Conservation (phyloP, 768 basidiomycete genomes). For the Serendipita indica region DNA sequence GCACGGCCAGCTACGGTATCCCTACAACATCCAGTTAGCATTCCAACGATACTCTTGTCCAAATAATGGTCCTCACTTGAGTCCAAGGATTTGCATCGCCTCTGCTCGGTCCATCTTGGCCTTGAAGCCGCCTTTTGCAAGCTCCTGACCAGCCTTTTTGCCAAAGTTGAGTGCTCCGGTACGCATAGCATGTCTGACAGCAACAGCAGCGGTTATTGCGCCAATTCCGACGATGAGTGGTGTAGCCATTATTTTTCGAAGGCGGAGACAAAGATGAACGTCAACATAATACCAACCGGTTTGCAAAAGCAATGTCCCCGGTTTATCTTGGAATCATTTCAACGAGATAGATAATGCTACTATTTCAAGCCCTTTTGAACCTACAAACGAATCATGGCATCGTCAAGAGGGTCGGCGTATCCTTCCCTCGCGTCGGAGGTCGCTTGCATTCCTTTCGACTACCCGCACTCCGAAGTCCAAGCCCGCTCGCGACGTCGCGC, state of each 20-base stretch:
- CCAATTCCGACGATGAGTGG: conserved; percentile 62
- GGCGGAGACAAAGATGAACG: background rate
- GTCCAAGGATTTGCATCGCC: conserved; percentile 78
- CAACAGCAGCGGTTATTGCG: conserved; percentile 60
- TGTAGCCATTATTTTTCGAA: conserved; percentile 44
- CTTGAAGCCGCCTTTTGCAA: conserved; percentile 88
- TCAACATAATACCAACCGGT: too few relatives aligned
- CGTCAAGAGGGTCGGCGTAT: too few relatives aligned
- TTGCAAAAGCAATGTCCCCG: too few relatives aligned
- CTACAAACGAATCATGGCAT: too few relatives aligned
- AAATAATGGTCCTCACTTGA: conserved; percentile 49
- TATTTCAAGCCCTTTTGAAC: too few relatives aligned
- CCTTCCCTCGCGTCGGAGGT: too few relatives aligned
- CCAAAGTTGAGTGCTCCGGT: conserved; percentile 41
- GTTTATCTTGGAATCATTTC: too few relatives aligned
- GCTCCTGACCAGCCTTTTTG: conserved; percentile 57
- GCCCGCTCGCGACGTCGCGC: conserved; percentile 2
- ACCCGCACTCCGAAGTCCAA: background rate
- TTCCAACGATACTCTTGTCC: background rate
- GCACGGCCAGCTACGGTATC: conserved; percentile 64
- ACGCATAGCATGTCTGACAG: conserved; percentile 55
- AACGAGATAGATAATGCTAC: too few relatives aligned
- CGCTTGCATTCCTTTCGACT: too few relatives aligned
- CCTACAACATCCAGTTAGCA: conserved; percentile 29
- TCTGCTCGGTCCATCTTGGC: conserved; percentile 93